phyloP scores from a whole-genome alignment of 2,329 filamentous ascomycete species.

The Aspergillus quadrilineatus region DNA sequence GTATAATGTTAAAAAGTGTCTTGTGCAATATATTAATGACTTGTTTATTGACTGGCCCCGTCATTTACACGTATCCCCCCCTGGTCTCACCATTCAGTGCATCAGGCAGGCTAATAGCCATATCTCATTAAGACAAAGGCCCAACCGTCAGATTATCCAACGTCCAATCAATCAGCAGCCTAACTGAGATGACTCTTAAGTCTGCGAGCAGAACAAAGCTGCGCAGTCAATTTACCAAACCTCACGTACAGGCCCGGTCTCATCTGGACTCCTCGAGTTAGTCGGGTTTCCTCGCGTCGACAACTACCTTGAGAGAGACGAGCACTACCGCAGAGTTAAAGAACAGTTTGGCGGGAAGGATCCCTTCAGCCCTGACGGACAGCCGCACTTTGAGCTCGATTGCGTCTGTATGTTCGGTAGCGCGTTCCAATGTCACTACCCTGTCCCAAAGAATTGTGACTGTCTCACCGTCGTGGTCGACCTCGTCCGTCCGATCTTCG shows the following conservation, averaged over 20 bases:
- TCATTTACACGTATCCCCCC: too few species aligned
- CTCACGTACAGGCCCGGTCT: slow-evolving; percentile 43
- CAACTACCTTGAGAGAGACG: slow-evolving; percentile 34
- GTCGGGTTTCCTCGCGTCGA: slow-evolving; percentile 49
- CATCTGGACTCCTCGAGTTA: slow-evolving; percentile 50
- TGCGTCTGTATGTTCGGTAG: slow-evolving; percentile 60
- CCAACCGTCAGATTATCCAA: too few species aligned
- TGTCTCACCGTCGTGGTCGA: slow-evolving; percentile 60
- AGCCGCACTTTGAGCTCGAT: slow-evolving; percentile 63
- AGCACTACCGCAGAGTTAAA: slow-evolving; percentile 49
- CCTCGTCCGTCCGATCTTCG: slow-evolving; percentile 49
- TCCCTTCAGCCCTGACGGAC: slow-evolving; percentile 56
- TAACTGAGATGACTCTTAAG: too few species aligned
- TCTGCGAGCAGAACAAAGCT: slow-evolving; percentile 21
- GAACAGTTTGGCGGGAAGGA: slow-evolving; percentile 45
- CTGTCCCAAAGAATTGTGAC: slow-evolving; percentile 45
- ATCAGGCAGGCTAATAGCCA: too few species aligned
- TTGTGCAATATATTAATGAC: too few species aligned
- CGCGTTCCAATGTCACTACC: slow-evolving; percentile 53
- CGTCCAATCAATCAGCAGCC: too few species aligned
- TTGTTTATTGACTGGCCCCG: too few species aligned
- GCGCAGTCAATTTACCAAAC: slow-evolving; percentile 40
- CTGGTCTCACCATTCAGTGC: too few species aligned
- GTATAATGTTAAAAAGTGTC: too few species aligned
- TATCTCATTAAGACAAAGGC: too few species aligned